Base-by-base conservation (phyloP, 306 rosid species). In the Morella rubra region DNA sequence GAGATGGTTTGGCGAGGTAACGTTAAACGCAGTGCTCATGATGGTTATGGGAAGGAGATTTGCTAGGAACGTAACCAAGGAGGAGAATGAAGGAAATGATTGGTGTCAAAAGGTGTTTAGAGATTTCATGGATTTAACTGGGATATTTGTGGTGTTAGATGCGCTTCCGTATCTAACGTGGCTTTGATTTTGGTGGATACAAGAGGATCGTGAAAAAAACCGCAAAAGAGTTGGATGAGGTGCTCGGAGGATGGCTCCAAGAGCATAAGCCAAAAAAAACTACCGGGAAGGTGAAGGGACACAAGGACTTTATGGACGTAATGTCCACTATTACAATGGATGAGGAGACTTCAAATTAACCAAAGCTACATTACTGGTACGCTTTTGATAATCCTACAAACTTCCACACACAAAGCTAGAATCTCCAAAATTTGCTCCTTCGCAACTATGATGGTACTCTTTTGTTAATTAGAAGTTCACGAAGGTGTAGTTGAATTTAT, bases 151-250 rank as follows among this genome's bases (percentile, higher is more conserved):
- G 24, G 3, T 81, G 0, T 73, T 74, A 0, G 90, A 83, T 18
- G 73, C 78, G 2, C 0, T 81, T 46, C 85, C 90, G 0, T 83
- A 16, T 72, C 41, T 86, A 51, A 76, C 87, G 78, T 86, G 90
- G 87, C 54, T n/a, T n/a, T n/a, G n/a, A n/a, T n/a, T n/a, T 86
- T 58, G 90, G 84, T 71, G 90, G 90, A 22, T 52, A 62, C 40
- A 41, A 61, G 44, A 61, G 14, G 42, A 5, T 44, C 8, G 14
- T 61, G 68, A 81, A 81, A 59, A 79, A 44, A 24, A 76, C 74
- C 0, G 82, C 81, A 0, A 81, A 65, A 40, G 82, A 79, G 50
- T 65, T 86, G 5, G 90, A 84, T 18, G 44, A 32, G 0, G 55
- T 79, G 4, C 20, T 8, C 50, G 27, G n/a, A 1, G 50, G 32